Evolutionary conservation across 2,329 filamentous ascomycete genomes (phyloP), one percentile per base, ranked within the genome.

Genomic region (Nothopassalora personata): DNA sequence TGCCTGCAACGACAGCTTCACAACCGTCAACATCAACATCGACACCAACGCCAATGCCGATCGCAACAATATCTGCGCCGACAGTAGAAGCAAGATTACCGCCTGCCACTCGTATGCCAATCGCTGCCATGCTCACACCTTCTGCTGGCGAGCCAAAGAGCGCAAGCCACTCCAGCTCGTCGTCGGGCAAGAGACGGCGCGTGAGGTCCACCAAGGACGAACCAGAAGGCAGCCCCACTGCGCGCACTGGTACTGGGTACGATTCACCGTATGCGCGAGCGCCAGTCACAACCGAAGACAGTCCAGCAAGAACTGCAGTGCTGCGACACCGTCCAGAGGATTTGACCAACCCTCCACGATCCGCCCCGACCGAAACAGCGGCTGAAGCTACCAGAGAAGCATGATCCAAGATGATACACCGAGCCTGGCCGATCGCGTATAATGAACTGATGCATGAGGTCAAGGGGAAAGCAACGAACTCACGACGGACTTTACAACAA

Each of bases 51-150:
- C 34, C 57, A 39, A 57, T 51, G 28, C 47, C 49, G 7, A 39
- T 49, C 11, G 19, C 52, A 36, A 50, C 54, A n/a, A 55, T 46
- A 31, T 36, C 36, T 15, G 5, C 48, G 34, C 50, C 50, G 5
- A 31, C 28, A n/a, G 34, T 46, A 23, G 53, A 52, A 51, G 39
- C 56, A 39, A 36, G 5, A 2, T 47, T 60, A 18, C 60, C 66
- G 39, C 59, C 68, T 18, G 62, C 66, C 10, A 66, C 68, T 13
- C 66, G 68, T n/a, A 71, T 72, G 65, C 68, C 67, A 8, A 72
- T 72, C 48, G 70, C 70, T n/a, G 66, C 68, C 13, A 69, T 72
- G 54, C 60, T 70, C n/a, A 72, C 70, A 15, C 70, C 70, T 0
- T 66, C 64, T 15, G 64, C 64, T 43, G 59, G 56, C 39, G 62